A percentile compares a stretch with the other conserved stretches of the same genome.
These are phyloP conservation scores for Ceratocystis papillata DNA, from an alignment of 2,329 filamentous ascomycete genomes.

Conservation along the genomic window DNA sequence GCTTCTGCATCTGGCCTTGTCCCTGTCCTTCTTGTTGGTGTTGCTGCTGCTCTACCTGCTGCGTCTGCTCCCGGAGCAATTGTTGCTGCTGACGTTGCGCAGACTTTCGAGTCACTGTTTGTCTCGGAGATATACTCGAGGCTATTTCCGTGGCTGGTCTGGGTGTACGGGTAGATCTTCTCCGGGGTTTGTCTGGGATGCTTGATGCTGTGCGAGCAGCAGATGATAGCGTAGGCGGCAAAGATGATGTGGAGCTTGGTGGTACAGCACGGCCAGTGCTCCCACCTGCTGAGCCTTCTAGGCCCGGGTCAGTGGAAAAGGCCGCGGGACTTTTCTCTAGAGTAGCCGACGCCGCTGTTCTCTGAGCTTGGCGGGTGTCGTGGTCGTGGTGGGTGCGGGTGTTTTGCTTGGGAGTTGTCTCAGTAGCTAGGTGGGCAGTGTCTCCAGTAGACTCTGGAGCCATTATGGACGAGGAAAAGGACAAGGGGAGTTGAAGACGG, in stretches of 20 bases:
- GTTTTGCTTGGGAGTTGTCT: neutral
- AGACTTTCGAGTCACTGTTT: neutral
- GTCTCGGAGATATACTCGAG: slow-evolving; percentile 5
- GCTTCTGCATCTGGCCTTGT: neutral
- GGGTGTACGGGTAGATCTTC: neutral
- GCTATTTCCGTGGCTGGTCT: neutral
- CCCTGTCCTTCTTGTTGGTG: neutral
- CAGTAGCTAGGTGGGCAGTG: neutral
- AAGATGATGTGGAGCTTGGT: neutral
- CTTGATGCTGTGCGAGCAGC: neutral
- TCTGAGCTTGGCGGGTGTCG: slow-evolving; percentile 7
- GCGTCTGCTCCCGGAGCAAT: neutral
- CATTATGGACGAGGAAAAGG: neutral
- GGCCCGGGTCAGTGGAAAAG: too few species aligned
- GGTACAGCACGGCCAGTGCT: neutral
- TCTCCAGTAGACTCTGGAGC: neutral
- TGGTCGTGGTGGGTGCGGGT: neutral
- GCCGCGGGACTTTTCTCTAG: neutral
- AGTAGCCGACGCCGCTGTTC: neutral
- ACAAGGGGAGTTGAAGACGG: neutral
- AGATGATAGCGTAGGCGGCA: neutral
- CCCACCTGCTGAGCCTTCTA: neutral
- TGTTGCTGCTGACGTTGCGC: neutral
- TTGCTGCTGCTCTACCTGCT: neutral
- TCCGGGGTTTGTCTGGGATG: neutral